Conservation (phyloP, 805 yeast genomes). For the Kuraishia cidri region DNA sequence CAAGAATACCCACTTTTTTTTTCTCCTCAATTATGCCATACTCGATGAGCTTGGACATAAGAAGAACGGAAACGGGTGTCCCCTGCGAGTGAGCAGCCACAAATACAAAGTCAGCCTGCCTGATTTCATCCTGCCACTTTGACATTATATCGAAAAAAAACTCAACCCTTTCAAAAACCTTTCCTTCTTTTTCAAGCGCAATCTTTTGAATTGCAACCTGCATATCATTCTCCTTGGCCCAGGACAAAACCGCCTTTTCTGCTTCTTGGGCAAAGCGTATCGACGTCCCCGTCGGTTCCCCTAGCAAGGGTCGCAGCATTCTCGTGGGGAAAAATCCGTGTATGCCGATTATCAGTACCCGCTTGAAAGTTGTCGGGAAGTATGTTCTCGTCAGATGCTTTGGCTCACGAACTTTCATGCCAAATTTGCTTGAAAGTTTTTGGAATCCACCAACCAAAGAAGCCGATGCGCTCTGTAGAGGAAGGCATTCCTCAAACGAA, state of each 20-base stretch:
- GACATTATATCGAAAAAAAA: constrained; percentile 65
- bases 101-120: constrained; percentile 72
- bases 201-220: constrained; percentile 69
- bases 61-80: constrained; percentile 78
- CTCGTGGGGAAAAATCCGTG: constrained; percentile 95
- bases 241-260: constrained; percentile 62
- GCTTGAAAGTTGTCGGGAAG: constrained; percentile 25
- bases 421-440: neutral
- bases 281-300: constrained; percentile 96
- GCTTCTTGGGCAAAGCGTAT: constrained; percentile 86
- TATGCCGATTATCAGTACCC: constrained; percentile 80
- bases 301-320: constrained; percentile 77
- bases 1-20: constrained; percentile 60
- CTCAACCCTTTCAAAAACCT: constrained; percentile 76
- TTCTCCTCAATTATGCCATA: constrained; percentile 36
- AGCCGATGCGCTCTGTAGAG: constrained; percentile 8
- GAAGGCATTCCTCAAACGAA: constrained; percentile 14
- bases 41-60: constrained; percentile 66
- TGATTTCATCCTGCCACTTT: constrained; percentile 43
- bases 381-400: constrained; percentile 4
- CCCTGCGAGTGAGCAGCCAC: constrained; percentile 97
- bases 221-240: constrained; percentile 41
- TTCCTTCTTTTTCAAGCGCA: constrained; percentile 92
- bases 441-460: neutral
- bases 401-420: neutral